Evolutionary conservation across 1,284 basidiomycete genomes (phyloP).

Genomic region (Boletus calvinii): DNA sequence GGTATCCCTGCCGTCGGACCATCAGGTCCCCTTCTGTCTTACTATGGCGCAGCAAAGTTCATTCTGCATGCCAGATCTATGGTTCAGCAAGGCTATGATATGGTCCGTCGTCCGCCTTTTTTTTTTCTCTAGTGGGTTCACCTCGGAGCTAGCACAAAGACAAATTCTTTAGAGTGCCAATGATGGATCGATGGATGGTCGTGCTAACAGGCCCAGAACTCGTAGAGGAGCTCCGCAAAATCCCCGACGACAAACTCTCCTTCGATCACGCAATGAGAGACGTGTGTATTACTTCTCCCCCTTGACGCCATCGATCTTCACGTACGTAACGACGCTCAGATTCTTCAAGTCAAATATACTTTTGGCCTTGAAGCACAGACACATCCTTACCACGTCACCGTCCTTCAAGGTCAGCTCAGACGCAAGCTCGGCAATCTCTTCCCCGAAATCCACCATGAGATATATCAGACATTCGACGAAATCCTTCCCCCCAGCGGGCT

Average conservation of each 20-base stretch:
- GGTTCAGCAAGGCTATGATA: constrained; percentile 40
- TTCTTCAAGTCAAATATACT: constrained; percentile 39
- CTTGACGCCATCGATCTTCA: constrained; percentile 6
- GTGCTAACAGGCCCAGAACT: constrained; percentile 34
- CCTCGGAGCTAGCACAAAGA: constrained; percentile 31
- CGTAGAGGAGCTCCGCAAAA: constrained; percentile 39
- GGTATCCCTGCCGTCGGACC: constrained; percentile 40
- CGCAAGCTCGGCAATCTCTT: constrained; percentile 38
- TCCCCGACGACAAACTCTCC: constrained; percentile 39
- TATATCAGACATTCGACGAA: constrained; percentile 34
- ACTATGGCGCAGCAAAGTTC: constrained; percentile 31
- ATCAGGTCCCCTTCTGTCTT: constrained; percentile 38
- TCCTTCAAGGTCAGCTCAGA: constrained; percentile 39
- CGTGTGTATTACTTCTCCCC: constrained; percentile 24
- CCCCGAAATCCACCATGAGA: constrained; percentile 40
- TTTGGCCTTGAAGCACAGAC: constrained; percentile 35
- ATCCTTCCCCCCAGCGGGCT: constrained; percentile 26
- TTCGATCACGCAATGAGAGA: constrained; percentile 36
- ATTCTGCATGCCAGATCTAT: constrained; percentile 33
- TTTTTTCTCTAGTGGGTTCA: constrained; percentile 17
- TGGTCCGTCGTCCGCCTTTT: constrained; percentile 26
- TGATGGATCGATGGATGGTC: constrained; percentile 38
- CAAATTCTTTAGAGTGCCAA: constrained; percentile 38
- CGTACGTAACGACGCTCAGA: constrained; percentile 26
- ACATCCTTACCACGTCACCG: constrained; percentile 39